These are phyloP conservation scores for Nakataea oryzae DNA, from an alignment of 2,329 filamentous ascomycete species.

Conservation along the genomic window DNA sequence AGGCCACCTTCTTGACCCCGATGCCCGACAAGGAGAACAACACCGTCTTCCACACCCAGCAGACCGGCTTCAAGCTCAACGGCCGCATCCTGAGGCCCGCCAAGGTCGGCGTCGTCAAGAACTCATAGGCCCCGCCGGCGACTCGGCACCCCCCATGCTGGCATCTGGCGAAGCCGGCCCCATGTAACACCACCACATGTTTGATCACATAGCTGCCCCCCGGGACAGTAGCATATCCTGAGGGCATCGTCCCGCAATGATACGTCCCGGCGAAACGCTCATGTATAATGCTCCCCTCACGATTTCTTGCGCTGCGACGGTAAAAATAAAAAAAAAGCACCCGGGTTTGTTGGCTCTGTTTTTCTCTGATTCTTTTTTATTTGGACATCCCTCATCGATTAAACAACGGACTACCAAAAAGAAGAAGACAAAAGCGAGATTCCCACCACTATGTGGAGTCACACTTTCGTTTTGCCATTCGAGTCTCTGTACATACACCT, in stretches of 20 bases:
- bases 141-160: not conserved
- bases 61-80: slow-evolving; percentile 92
- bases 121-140: slow-evolving; percentile 29
- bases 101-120: slow-evolving; percentile 95
- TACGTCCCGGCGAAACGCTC: slow-evolving; percentile 1
- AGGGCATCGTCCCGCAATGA: not conserved
- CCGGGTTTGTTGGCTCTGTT: slow-evolving; percentile 3
- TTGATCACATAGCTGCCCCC: not conserved
- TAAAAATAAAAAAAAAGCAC: slow-evolving; percentile 1
- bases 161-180: slow-evolving; percentile 2
- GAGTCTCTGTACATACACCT: not conserved
- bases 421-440: not conserved
- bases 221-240: not conserved
- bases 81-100: slow-evolving; percentile 81
- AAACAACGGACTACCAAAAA: not conserved
- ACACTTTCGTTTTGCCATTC: not conserved
- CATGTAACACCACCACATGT: slow-evolving; percentile 21
- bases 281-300: slow-evolving; percentile 37
- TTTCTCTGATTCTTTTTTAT: not conserved
- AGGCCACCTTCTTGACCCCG: slow-evolving; percentile 91
- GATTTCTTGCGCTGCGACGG: slow-evolving; percentile 12
- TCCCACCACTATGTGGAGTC: not conserved
- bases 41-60: slow-evolving; percentile 83
- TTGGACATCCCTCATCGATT: not conserved
- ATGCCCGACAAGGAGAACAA: slow-evolving; percentile 82